These are phyloP conservation scores for Lecanicillium sp. DNA, from an alignment of 2,329 filamentous ascomycete species.

Conservation along the genomic window DNA sequence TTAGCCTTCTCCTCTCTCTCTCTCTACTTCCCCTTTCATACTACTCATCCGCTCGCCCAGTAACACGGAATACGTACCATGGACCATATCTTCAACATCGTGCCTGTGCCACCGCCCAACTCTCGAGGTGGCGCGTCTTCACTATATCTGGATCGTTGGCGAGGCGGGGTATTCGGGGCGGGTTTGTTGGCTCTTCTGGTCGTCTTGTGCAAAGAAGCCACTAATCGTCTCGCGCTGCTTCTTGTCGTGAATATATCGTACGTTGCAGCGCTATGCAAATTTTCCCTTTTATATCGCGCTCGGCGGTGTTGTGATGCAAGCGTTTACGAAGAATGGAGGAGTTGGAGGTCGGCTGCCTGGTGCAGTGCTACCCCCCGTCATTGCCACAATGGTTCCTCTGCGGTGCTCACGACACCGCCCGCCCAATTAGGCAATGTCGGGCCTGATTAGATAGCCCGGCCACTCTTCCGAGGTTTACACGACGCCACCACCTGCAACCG, in stretches of 20 bases:
- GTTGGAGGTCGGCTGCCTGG: no score
- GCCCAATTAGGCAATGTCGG: constrained; percentile 6
- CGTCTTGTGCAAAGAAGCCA: no score
- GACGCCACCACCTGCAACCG: neutral
- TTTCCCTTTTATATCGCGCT: no score
- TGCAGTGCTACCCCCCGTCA: constrained; percentile 3
- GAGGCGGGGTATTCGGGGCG: constrained; percentile 6
- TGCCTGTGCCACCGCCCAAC: constrained; percentile 27
- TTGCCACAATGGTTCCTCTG: neutral
- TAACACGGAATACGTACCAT: constrained; percentile 56
- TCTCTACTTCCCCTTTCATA: neutral
- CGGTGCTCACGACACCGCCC: constrained; percentile 7
- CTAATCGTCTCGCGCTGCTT: no score
- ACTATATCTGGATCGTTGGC: neutral
- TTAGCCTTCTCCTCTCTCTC: no score
- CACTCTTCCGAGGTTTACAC: constrained; percentile 11
- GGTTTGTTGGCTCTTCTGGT: neutral
- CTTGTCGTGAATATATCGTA: no score
- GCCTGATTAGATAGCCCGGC: constrained; percentile 13
- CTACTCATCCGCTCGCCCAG: neutral
- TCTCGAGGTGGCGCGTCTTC: constrained; percentile 5
- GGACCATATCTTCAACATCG: constrained; percentile 99
- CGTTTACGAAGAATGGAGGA: no score
- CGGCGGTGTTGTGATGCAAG: neutral
- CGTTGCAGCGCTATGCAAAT: no score